Evolutionary conservation across 2,329 filamentous ascomycete species (phyloP), one percentile per base, ranked within the genome.

Genomic region (Aspergillus oerlinghausenensis): DNA sequence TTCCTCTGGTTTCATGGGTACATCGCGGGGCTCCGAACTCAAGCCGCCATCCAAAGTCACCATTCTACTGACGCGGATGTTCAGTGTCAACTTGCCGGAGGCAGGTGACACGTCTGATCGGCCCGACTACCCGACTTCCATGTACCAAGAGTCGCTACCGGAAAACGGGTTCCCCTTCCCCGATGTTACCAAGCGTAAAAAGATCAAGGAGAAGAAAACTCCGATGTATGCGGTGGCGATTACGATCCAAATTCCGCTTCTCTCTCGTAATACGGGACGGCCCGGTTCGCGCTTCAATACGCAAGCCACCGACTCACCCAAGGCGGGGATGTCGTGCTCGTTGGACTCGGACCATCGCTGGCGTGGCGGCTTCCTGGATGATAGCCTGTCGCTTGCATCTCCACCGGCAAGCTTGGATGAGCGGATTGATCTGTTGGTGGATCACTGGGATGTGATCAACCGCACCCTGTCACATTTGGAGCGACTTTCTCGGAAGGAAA

Each of bases 201-300:
- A 79, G 61, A 72, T 79, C 23, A 78, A 79, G 58, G 78, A 80
- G 59, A 77, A 78, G 67, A 80, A 80, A 64, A 82, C 79, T 1
- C 83, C 82, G 4, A 83, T 83, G 76, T 85, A 83, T 67, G 83
- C 81, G 17, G 80, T 85, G 50, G 80, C 81, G 10, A 78, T 85
- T 29, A 80, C 83, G 2, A 71, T 84, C 17, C 80, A 83, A 56
- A 75, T 84, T 10, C 82, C 82, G 6, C 60, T 76, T 21, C 38
- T 73, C 60, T 59, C 71, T 28, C 70, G 72, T 10, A 70, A 71
- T 55, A 51, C 63, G 38, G 65, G 62, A 8, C 71, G 74, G 14
- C 72, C 73, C 6, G 65, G 68, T 4, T 74, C 73, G 25, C 68
- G 72, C 28, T 70, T 73, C 45, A 73, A 65, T 48, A 65, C 70